Conservation (phyloP, 768 basidiomycete genomes). For the Lactifluus subvellereus region DNA sequence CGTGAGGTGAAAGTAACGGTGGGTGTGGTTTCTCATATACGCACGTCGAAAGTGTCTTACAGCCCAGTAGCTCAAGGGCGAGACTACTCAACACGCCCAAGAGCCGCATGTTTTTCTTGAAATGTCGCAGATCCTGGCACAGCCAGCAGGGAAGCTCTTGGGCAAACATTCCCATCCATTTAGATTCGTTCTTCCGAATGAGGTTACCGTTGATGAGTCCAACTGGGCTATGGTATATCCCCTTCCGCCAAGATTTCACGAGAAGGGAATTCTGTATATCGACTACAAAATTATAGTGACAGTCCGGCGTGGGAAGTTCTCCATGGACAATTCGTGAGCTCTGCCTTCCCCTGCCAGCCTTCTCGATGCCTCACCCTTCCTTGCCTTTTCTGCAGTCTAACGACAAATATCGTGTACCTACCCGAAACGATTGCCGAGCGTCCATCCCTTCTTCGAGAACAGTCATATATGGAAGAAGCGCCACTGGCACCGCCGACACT, state of each 20-base stretch:
- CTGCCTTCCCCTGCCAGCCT: not conserved
- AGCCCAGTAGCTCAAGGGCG: constrained; percentile 7
- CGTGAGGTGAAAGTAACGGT: constrained; percentile 46
- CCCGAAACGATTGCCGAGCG: constrained; percentile 21
- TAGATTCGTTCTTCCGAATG: constrained; percentile 40
- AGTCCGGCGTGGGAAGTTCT: constrained; percentile 13
- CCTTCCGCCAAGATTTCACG: constrained; percentile 50
- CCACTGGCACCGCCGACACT: constrained; percentile 5
- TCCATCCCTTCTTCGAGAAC: constrained; percentile 19
- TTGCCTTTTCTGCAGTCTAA: constrained; percentile 6
- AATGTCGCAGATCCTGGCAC: constrained; percentile 34
- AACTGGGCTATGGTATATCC: constrained; percentile 34
- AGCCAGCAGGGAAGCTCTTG: constrained; percentile 34
- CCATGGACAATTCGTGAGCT: constrained; percentile 20
- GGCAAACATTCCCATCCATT: constrained; percentile 48
- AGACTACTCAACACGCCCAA: constrained; percentile 32
- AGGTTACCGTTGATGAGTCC: constrained; percentile 36
- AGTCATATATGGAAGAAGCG: constrained; percentile 13
- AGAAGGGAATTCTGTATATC: constrained; percentile 21
- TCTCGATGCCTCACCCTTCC: not conserved
- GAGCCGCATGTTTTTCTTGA: constrained; percentile 47
- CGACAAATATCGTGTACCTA: constrained; percentile 18
- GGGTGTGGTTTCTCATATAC: constrained; percentile 23
- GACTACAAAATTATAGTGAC: constrained; percentile 22
- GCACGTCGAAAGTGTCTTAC: not conserved